Base-by-base conservation (phyloP, 768 basidiomycete species). In the Lanmaoa pseudosensibilis region DNA sequence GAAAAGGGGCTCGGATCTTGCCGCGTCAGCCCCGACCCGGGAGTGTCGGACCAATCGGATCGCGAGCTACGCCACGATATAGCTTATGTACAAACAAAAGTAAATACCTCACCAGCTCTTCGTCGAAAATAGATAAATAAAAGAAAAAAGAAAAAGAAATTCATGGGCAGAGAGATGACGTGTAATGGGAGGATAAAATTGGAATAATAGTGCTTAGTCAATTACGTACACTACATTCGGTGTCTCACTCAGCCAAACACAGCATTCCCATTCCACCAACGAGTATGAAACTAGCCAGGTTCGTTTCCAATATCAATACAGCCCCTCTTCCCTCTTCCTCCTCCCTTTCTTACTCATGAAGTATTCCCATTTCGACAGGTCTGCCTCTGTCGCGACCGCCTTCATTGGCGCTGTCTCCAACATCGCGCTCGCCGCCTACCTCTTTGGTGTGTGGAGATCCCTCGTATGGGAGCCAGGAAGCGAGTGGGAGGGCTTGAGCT, bases 401-500 rank as follows among this genome's bases (percentile, higher is more conserved):
- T 50, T 75, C 56, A 56, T 72, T 45, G 78, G 77, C 52, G 74
- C 78, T 2, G 52, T 74, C 21, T 65, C 74, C 61, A 81, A 83
- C 64, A 54, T 74, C 19, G 63, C 66, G 9, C 69, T 78, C 55
- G 75, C 79, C 5, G 54, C 63, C 15, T 74, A 79, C 43, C 73
- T 83, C 54, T 69, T 76, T n/a, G 57, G 73, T 37, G 54, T 74
- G 4, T 82, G 78, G 77, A 68, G 74, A 38, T 75, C 77, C 27
- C 73, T 81, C 54, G 65, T 67, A 39, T 77, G 78, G 76, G 80
- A 81, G 43, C 68, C 74, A 1, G 80, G 77, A 57, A 75, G 72
- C 58, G 81, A 83, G 52, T 81, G 81, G 81, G 75, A 77, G 51
- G 74, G 75, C n/a, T 69, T 75, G 5, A 61, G 69, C 11, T 75